Percentiles rank a stretch among this genome's conserved stretches.
These are phyloP conservation scores for Apiospora hydei DNA, from an alignment of 2,329 filamentous ascomycete genomes.

Conservation along the genomic window DNA sequence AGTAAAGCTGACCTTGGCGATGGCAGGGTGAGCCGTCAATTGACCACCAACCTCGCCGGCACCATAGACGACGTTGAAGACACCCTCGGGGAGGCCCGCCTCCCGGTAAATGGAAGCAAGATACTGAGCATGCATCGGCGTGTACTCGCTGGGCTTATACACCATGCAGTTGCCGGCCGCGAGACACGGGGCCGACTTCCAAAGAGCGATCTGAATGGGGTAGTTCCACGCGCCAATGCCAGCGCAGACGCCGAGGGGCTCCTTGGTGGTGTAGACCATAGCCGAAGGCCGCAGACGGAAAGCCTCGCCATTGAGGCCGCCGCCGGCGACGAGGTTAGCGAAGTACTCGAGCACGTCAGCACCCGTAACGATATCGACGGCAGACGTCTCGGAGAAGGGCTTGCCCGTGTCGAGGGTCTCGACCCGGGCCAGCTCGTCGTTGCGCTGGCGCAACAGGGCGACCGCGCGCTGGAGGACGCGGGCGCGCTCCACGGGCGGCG, in stretches of 20 bases:
- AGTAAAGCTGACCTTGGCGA: slow-evolving; percentile 90
- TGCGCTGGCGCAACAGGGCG: slow-evolving; percentile 73
- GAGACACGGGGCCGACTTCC: slow-evolving; percentile 87
- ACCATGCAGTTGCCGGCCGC: slow-evolving; percentile 90
- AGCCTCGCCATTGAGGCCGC: slow-evolving; percentile 82
- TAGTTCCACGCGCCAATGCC: slow-evolving; percentile 95
- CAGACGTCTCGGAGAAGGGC: slow-evolving; percentile 82
- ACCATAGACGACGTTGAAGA: slow-evolving; percentile 88
- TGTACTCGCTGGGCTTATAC: slow-evolving; percentile 90
- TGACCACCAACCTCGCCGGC: slow-evolving; percentile 79
- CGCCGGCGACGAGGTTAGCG: slow-evolving; percentile 78
- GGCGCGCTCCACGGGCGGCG: slow-evolving; percentile 75
- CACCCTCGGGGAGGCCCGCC: slow-evolving; percentile 80
- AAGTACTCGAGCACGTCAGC: slow-evolving; percentile 89
- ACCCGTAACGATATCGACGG: slow-evolving; percentile 83
- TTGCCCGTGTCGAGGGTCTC: slow-evolving; percentile 91
- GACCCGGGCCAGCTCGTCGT: slow-evolving; percentile 79
- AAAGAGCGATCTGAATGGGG: slow-evolving; percentile 87
- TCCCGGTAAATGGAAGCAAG: slow-evolving; percentile 80
- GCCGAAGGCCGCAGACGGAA: slow-evolving; percentile 77
- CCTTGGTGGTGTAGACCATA: slow-evolving; percentile 84
- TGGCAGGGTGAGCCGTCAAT: slow-evolving; percentile 72
- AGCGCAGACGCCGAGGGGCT: slow-evolving; percentile 81
- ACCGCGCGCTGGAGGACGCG: slow-evolving; percentile 82
- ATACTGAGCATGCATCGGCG: slow-evolving; percentile 79